phyloP scores from a whole-genome alignment of 2,329 filamentous ascomycete species.

The Fusarium mangiferae region DNA sequence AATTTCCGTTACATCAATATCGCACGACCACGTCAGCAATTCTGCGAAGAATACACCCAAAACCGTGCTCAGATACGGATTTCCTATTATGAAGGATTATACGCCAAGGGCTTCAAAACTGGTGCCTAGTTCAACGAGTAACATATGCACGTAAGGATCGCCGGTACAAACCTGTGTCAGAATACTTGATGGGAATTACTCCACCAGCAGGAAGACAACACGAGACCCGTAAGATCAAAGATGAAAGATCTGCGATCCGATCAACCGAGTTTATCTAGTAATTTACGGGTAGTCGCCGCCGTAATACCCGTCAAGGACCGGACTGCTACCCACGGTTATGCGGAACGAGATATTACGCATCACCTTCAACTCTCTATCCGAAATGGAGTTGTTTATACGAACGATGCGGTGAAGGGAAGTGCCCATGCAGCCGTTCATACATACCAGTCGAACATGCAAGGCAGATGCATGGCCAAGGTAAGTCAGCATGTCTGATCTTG shows the following conservation, averaged over 20 bases:
- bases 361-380: background rate
- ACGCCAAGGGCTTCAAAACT: background rate
- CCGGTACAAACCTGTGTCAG: background rate
- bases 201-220: constrained; percentile 19
- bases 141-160: constrained; percentile 2
- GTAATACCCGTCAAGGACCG: constrained; percentile 4
- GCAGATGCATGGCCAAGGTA: constrained; percentile 21
- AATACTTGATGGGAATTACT: background rate
- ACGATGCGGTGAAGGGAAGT: constrained; percentile 32
- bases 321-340: background rate
- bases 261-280: constrained; percentile 9
- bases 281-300: background rate
- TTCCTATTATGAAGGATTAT: background rate
- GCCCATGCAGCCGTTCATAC: background rate
- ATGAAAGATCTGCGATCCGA: constrained; percentile 32
- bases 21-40: background rate
- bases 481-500: constrained; percentile 3
- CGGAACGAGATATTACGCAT: constrained; percentile 9
- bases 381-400: background rate
- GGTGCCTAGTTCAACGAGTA: background rate
- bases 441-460: constrained; percentile 5
- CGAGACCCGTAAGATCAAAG: constrained; percentile 16
- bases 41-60: background rate
- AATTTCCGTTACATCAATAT: background rate
- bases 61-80: background rate